Evolutionary conservation across 1,284 basidiomycete species (phyloP), one percentile per base, ranked within the genome.

Genomic region (Boletus sp.): DNA sequence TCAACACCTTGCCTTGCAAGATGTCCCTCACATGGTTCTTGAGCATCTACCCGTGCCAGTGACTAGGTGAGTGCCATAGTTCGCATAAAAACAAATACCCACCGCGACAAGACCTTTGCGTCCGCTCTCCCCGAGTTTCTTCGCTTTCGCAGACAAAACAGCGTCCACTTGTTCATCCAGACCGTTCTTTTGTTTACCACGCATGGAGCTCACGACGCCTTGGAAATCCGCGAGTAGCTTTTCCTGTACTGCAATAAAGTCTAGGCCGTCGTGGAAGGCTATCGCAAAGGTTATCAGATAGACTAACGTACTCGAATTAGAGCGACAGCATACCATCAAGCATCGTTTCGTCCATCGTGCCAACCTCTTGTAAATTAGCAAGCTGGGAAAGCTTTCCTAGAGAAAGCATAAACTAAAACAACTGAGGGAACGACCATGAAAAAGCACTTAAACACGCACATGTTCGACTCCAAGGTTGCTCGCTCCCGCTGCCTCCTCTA

Each of bases 371-470:
- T 61, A 89, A 72, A 61, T 91, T 85, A 10, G 93, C 91, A 11
- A 98, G 81, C 60, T 93, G 87, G 0, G 91, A 82, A 9, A 99
- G 83, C 77, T 98, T 98, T 48, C 91, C 91, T 33, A 99, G 86
- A 69, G 94, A 96, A 58, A 97, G 83, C 82, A 95, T 90, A 53
- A 97, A 80, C 93, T 97, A 71, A 25, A 46, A 52, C 52, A n/a
- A 53, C 47, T 71, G 21, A 60, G 55, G 8, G 55, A n/a, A 49
- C 25, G 11, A 27, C 33, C 27, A 52, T 8, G 21, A 16, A 31
- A 28, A 48, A 5, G 48, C 8, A 16, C 10, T 11, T 6, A 49
- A 33, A 55, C 31, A 72, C 84, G 66, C 71, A 95, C 94, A 78
- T 95, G 89, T 77, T 88, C 88, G 35, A 87, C 82, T 28, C 82